Evolutionary conservation across 306 rosid species (phyloP), one percentile per base, ranked within the genome.

Genomic region (Vigna mungo): DNA sequence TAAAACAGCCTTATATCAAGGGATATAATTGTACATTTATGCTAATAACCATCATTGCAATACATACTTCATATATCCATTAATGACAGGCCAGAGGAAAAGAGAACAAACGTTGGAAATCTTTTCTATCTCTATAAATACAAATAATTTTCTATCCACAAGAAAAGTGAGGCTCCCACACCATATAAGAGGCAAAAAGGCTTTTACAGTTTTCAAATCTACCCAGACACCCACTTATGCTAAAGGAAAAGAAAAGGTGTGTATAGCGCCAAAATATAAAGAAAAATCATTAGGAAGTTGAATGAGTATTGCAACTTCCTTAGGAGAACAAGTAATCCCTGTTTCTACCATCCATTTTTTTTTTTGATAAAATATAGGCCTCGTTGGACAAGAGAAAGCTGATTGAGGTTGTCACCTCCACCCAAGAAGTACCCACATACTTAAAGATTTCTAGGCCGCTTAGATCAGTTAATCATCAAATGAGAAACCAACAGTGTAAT

Each of bases 41-140:
- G 17, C 68, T 37, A 58, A 39, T 63, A 3, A 39, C 62, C 68
- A 64, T 9, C 32, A 66, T 21, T 71, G 30, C 14, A 49, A 48
- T 15, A 47, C 12, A 74, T 32, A 16, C 36, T 21, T 55, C 14
- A 46, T 17, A 46, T 14, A 67, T 17, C 15, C 52, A 48, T 43
- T 55, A 46, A 9, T 39, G 44, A 39, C 44, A 64, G 39, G 37
- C 32, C 46, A 67, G 25, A 6, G 18, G 4, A 49, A 39, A 68
- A 8, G 64, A 58, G 18, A 79, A 21, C 4, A 23, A 70, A 60
- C 48, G 47, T 32, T 48, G 34, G 64, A 70, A 54, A 36, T 49
- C 9, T 20, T 39, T 34, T 20, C 41, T 44, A 34, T 37, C 58
- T 68, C 18, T 34, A 18, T 16, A 56, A 6, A 23, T 7, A 32